Evolutionary conservation across 1,139 yeast species (phyloP).

Genomic region (Yamadazyma atmosphaerica): DNA sequence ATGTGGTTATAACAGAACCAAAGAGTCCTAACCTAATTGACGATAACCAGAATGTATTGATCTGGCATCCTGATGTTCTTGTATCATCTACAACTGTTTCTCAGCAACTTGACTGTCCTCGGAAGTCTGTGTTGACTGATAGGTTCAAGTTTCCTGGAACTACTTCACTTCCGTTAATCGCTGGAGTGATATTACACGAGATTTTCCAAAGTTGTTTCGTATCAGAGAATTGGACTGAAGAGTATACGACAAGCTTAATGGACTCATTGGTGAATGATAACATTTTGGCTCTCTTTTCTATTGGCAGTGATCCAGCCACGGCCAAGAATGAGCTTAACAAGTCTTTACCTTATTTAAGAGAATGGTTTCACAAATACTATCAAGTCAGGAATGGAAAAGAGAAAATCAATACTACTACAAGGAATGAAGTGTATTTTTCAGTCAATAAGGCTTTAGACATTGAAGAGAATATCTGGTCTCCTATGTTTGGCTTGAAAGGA

Average conservation of each 20-base stretch:
- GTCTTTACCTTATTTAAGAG: slow-evolving; percentile 58
- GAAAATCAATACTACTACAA: slow-evolving; percentile 41
- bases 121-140: slow-evolving; percentile 65
- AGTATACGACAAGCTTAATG: slow-evolving; percentile 45
- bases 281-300: slow-evolving; percentile 55
- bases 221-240: slow-evolving; percentile 40
- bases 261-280: slow-evolving; percentile 44
- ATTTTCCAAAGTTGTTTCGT: slow-evolving; percentile 70
- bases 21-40: slow-evolving; percentile 47
- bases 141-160: slow-evolving; percentile 58
- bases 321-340: slow-evolving; percentile 30
- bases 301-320: slow-evolving; percentile 50
- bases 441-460: slow-evolving; percentile 71
- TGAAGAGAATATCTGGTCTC: slow-evolving; percentile 93
- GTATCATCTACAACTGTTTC: slow-evolving; percentile 83
- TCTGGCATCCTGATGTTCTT: slow-evolving; percentile 82
- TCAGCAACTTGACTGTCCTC: slow-evolving; percentile 68
- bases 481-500: slow-evolving; percentile 89
- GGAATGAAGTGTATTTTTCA: slow-evolving; percentile 41
- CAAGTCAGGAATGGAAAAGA: slow-evolving; percentile 21
- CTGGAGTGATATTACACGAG: slow-evolving; percentile 80
- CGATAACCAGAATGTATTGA: slow-evolving; percentile 57
- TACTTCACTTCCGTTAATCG: slow-evolving; percentile 57
- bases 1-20: slow-evolving; percentile 52
- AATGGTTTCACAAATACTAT: slow-evolving; percentile 61